Base-by-base conservation (phyloP, 2,329 filamentous ascomycete species). In the Dothideomycetidae sp. region DNA sequence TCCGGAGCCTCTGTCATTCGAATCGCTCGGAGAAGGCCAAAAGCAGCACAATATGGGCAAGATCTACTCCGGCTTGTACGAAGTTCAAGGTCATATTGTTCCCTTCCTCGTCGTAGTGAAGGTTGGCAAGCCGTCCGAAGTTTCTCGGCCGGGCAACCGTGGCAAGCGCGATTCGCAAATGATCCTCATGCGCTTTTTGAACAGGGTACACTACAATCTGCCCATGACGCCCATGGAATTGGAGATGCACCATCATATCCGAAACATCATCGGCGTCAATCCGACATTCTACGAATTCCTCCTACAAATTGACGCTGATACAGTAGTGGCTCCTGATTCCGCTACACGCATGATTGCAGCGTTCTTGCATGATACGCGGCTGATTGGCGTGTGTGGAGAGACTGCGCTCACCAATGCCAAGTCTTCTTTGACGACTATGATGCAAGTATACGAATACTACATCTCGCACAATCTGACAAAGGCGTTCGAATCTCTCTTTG, bases 41-140 rank as follows among this genome's bases (percentile, higher is more conserved):
- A 93, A 93, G 64, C 90, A 96, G 59, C 90, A 96, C 67, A 98
- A 98, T 60, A 96, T 96, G 88, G 90, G 82, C 59, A 98, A 98
- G 62, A 76, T 94, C 46, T 98, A 98, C 62, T 94, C 90, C 13
- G 90, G 90, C 53, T 68, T 98, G 4, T 98, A 98, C 57, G 90
- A 98, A 61, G 86, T 94, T 5, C 83, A 94, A 54, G 90, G 90
- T 45, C 88, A 98, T 55, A 96, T 98, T 48, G 90, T 98, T 31
- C 90, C 90, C 14, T 98, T 93, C 73, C 58, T 98, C 57, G 90
- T 98, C 36, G 70, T 98, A 31, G 86, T 96, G 61, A 98, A 98
- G 69, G 75, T 96, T 48, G 90, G 90, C 64, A 81, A 81, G 58
- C 77, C 77, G 13, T 79, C 76, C n/a, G 78, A 83, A 56, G 77